These are phyloP conservation scores for Gossypium bickii DNA, from an alignment of 345 rosid species.

Conservation along the genomic window DNA sequence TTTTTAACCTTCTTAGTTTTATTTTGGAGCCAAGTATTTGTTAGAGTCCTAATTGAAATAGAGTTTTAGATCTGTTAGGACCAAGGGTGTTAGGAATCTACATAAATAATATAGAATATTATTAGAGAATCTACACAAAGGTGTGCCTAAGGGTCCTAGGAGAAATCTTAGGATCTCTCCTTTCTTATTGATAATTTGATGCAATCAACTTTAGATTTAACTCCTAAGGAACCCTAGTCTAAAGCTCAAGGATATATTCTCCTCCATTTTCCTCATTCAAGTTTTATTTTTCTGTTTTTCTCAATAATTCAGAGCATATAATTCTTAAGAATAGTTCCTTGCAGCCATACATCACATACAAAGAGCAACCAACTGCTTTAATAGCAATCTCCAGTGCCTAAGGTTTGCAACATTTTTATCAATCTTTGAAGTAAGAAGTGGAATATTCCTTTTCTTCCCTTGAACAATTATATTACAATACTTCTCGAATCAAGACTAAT, in stretches of 20 bases:
- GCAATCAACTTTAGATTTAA: neutral
- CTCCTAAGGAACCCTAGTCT: neutral
- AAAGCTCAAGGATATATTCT: neutral
- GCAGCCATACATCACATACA: neutral
- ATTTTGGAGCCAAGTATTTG: neutral
- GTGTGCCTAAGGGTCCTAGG: neutral
- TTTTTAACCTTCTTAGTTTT: neutral
- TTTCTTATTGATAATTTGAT: neutral
- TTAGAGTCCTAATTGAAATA: neutral
- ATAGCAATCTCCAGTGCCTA: neutral
- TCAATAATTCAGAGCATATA: neutral
- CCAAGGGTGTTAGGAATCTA: neutral
- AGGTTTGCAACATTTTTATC: neutral
- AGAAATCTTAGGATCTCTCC: neutral
- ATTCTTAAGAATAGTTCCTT: neutral
- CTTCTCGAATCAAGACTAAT: neutral
- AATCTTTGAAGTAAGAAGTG: neutral
- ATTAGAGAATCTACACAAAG: neutral
- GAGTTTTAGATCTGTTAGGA: neutral
- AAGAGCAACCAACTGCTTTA: neutral
- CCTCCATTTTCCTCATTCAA: neutral
- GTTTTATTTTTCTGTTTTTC: neutral
- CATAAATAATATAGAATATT: neutral
- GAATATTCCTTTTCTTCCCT: slow-evolving; percentile 1
- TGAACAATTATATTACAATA: neutral